Evolutionary conservation across 164 flowering plant genomes (phyloP).

Genomic region (Amborella trichopoda): DNA sequence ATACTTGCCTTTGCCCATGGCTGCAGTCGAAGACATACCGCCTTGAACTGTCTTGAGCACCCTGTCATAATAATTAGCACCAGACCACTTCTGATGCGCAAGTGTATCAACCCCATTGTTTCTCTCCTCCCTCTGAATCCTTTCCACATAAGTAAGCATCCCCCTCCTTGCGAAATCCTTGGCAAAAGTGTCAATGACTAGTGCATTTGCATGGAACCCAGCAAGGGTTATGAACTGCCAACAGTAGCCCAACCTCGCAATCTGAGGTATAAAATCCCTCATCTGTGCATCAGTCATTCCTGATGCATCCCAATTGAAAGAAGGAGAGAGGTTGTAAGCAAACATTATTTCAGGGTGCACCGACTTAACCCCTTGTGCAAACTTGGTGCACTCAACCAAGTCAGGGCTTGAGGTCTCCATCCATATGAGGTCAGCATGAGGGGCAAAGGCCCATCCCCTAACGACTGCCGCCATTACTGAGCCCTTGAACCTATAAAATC

Average conservation of each 20-base stretch:
- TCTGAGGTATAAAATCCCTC: slow-evolving; percentile 70
- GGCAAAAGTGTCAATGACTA: slow-evolving; percentile 68
- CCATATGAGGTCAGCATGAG: slow-evolving; percentile 72
- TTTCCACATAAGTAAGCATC: slow-evolving; percentile 92
- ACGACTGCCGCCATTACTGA: slow-evolving; percentile 70
- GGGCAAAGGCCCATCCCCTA: slow-evolving; percentile 84
- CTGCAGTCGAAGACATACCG: slow-evolving; percentile 91
- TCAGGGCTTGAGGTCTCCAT: slow-evolving; percentile 88
- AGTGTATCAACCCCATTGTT: slow-evolving; percentile 74
- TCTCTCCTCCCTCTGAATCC: slow-evolving; percentile 88
- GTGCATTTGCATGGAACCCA: slow-evolving; percentile 89
- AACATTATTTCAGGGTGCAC: slow-evolving; percentile 57
- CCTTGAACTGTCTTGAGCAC: slow-evolving; percentile 93
- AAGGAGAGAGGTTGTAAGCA: slow-evolving; percentile 86
- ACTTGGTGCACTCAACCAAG: slow-evolving; percentile 57
- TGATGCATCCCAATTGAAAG: slow-evolving; percentile 95
- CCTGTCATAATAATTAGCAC: slow-evolving; percentile 79
- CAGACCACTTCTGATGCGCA: slow-evolving; percentile 95
- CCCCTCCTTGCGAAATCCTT: slow-evolving; percentile 65
- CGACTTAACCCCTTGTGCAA: slow-evolving; percentile 53
- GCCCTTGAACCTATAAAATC: slow-evolving; percentile 81
- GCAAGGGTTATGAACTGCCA: slow-evolving; percentile 98
- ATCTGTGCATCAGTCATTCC: slow-evolving; percentile 74
- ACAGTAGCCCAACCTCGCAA: slow-evolving; percentile 67
- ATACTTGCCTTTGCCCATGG: slow-evolving; percentile 83